Base-by-base conservation (phyloP, 1,284 basidiomycete species). In the Phenoliferia sp. region DNA sequence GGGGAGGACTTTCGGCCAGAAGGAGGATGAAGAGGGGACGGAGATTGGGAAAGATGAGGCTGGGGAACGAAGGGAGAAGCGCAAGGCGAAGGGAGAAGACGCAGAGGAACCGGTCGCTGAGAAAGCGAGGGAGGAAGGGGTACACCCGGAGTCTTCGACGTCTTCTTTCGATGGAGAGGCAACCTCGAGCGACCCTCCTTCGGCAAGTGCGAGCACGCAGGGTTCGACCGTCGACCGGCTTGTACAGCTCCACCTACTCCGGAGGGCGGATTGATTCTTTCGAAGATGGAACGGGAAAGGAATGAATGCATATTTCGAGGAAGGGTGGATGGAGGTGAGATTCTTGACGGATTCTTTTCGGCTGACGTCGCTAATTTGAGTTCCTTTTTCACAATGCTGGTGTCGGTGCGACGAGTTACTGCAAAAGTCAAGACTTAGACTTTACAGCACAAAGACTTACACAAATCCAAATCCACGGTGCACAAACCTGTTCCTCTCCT, bases 321-420 rank as follows among this genome's bases (percentile, higher is more conserved):
- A 78, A n/a, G 76, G 73, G 10, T 81, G 77, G 70, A 76, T 77
- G 34, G 66, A 71, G 17, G 39, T 44, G 39, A 44, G 39, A 12
- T 44, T 44, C 39, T 22, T 22, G 12, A 12, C 39, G 12, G 39
- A 44, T 44, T 44, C 12, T 12, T 12, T 44, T 12, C 12, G 39
- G 39, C 12, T 44, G 39, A 44, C 12, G 39, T 22, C 22, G 39
- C 12, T 22, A 12, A 12, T 44, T 22, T 44, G 39, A 12, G 12
- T 22, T 44, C 39, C 39, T 44, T 22, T 12, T n/a, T n/a, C n/a
- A 44, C 39, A 44, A 22, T 64, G 76, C 3, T 76, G 80, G 64
- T 81, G 80, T 68, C 72, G 76, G 6, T 81, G 80, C 65, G 17
- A 61, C 6, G 44, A 71, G 59, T 63, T 80, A 73, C 44, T 71